phyloP scores from a whole-genome alignment of 2,329 filamentous ascomycete genomes.

The Emmonsiellopsis sp. region DNA sequence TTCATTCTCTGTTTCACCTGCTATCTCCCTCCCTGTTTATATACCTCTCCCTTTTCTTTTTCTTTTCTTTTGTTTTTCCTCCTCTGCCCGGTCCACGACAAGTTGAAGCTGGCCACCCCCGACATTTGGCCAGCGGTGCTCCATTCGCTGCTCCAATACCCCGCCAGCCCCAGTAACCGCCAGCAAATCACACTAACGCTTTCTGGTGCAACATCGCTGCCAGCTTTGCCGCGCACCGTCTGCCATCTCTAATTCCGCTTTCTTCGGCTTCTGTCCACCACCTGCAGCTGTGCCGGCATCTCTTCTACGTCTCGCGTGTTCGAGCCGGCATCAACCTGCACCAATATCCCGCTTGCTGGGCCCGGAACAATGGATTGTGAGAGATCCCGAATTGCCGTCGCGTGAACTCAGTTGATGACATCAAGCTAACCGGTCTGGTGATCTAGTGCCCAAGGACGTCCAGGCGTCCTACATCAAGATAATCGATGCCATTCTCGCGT shows the following conservation, averaged over 20 bases:
- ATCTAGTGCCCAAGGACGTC: constrained; percentile 40
- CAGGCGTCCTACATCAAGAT: constrained; percentile 46
- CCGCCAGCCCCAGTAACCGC: constrained; percentile 30
- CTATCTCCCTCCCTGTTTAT: neutral
- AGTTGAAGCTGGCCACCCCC: neutral
- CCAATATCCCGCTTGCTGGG: neutral
- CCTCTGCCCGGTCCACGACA: neutral
- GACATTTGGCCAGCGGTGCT: neutral
- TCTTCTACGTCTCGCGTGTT: constrained; percentile 8
- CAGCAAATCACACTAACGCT: constrained; percentile 19
- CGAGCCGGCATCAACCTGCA: neutral
- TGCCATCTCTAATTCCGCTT: neutral
- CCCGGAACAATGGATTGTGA: constrained; percentile 1
- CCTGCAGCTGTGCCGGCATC: neutral
- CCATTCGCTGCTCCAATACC: constrained; percentile 17
- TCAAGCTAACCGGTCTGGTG: constrained; percentile 10
- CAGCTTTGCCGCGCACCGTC: neutral
- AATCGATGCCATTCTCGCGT: constrained; percentile 54
- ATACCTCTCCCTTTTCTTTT: neutral
- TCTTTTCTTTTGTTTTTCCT: neutral
- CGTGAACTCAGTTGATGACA: neutral
- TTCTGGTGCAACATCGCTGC: neutral
- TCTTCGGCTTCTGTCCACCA: neutral
- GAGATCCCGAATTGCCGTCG: neutral
- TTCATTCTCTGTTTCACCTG: neutral